Base-by-base conservation (phyloP, 2,329 filamentous ascomycete species). In the Fusarium sublunatum region DNA sequence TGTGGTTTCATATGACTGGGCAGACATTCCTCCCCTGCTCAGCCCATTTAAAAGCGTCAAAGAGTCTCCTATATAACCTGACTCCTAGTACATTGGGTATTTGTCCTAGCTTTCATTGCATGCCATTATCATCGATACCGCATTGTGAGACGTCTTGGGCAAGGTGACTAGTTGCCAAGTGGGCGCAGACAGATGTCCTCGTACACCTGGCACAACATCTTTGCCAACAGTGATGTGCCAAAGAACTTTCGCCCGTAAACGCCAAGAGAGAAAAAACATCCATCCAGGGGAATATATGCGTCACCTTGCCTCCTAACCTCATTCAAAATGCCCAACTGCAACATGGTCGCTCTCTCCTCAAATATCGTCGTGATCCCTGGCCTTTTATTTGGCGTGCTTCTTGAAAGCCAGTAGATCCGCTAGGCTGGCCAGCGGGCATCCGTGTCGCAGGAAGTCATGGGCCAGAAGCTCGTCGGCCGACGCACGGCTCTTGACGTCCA, bases 361-460 rank as follows among this genome's bases (percentile, higher is more conserved):
- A 34, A 53, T 50, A 35, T 65, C 50, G 25, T 50, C 61, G 19
- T 59, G 44, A 53, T 35, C 24, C 41, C 55, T 36, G 22, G 29
- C 41, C 40, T 48, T 58, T 75, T 84, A 89, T 79, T 89, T 89
- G 54, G 82, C 81, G 65, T 89, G 85, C 76, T 91, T 90, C 82
- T 93, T 92, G 81, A 95, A 99, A 51, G 91, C 89, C 61, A 99
- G 84, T 63, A 99, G 81, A 72, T 97, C 93, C 15, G 93, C 88
- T 67, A 99, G 82, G 76, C 91, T 96, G 42, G 84, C 85, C 53
- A 95, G 82, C 51, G 89, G 88, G 81, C 94, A 98, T 19, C 95
- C 94, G 71, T 91, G 91, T 82, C 93, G 93, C 74, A 99, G 79
- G 82, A 99, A 99, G 71, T 98, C 95, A 74, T 98, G 93, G 59